phyloP scores from a whole-genome alignment of 345 rosid species.

The Schrenkiella parvula region DNA sequence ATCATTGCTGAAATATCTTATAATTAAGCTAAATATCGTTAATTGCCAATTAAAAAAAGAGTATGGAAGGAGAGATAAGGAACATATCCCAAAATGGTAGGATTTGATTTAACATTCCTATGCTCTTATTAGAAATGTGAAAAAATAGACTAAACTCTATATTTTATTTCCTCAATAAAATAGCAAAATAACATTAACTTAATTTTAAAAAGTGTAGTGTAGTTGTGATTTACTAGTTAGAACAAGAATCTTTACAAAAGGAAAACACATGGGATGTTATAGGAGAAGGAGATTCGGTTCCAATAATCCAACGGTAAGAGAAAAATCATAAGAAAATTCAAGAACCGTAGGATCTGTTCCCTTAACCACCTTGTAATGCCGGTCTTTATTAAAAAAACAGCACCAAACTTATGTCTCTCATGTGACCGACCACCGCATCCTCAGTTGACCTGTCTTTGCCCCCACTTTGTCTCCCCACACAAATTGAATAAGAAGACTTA shows the following conservation, averaged over 20 bases:
- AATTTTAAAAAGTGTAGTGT: not conserved
- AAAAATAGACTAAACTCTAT: constrained; percentile 4
- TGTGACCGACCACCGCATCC: constrained; percentile 42
- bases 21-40: not conserved
- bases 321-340: constrained; percentile 18
- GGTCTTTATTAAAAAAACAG: constrained; percentile 31
- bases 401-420: constrained; percentile 33
- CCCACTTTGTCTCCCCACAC: constrained; percentile 34
- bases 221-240: constrained; percentile 30
- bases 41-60: not conserved
- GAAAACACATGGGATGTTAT: constrained; percentile 35
- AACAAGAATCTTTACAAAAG: constrained; percentile 23
- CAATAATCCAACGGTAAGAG: constrained; percentile 22
- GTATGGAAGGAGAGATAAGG: constrained; percentile 2
- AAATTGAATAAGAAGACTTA: constrained; percentile 18
- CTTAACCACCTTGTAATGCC: constrained; percentile 37
- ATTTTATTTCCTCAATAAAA: not conserved
- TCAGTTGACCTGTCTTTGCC: constrained; percentile 37
- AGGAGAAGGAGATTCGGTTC: constrained; percentile 17
- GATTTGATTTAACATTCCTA: constrained; percentile 12
- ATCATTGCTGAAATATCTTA: constrained; percentile 10
- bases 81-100: constrained; percentile 31
- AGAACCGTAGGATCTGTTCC: constrained; percentile 37
- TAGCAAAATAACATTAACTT: not conserved
- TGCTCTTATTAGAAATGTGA: constrained; percentile 19